A percentile compares a stretch with the other conserved stretches of the same genome.
phyloP scores from a whole-genome alignment of 1,139 yeast species.

The Scheffersomyces lignicola region DNA sequence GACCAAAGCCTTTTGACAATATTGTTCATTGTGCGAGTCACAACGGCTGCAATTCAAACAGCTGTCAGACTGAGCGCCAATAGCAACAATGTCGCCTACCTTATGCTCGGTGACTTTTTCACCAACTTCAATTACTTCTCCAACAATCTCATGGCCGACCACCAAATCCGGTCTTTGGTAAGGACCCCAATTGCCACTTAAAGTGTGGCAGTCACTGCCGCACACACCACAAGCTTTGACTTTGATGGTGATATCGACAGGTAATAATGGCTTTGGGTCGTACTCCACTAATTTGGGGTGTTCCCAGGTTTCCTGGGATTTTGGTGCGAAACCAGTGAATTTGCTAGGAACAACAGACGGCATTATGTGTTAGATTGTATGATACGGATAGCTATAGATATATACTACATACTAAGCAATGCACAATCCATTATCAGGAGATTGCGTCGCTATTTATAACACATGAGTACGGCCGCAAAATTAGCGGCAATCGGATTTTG shows the following conservation, averaged over 20 bases:
- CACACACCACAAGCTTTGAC: slow-evolving; percentile 41
- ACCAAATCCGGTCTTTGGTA: slow-evolving; percentile 21
- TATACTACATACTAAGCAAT: too few relatives aligned
- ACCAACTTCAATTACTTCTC: slow-evolving; percentile 45
- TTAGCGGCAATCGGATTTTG: too few relatives aligned
- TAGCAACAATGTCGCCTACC: slow-evolving; percentile 50
- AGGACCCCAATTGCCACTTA: slow-evolving; percentile 40
- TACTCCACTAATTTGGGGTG: slow-evolving; percentile 20
- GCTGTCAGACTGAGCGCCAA: slow-evolving; percentile 50
- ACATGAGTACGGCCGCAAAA: too few relatives aligned
- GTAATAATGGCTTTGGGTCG: slow-evolving; percentile 29
- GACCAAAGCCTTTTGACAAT: slow-evolving; percentile 38
- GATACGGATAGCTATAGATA: too few relatives aligned
- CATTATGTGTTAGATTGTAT: too few relatives aligned
- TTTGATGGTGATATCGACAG: slow-evolving; percentile 35
- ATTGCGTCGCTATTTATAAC: too few relatives aligned
- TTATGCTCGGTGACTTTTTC: slow-evolving; percentile 29
- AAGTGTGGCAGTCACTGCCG: slow-evolving; percentile 44
- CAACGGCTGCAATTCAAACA: slow-evolving; percentile 50
- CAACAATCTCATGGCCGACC: slow-evolving; percentile 50
- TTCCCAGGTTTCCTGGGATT: slow-evolving; percentile 4
- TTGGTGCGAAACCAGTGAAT: slow-evolving; percentile 4
- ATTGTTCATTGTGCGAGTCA: slow-evolving; percentile 41
- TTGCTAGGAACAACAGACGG: slow-evolving; percentile 6
- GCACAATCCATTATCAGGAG: too few relatives aligned